Evolutionary conservation across 495 filamentous ascomycete genomes (phyloP).

Genomic region (Annulohypoxylon moriforme): DNA sequence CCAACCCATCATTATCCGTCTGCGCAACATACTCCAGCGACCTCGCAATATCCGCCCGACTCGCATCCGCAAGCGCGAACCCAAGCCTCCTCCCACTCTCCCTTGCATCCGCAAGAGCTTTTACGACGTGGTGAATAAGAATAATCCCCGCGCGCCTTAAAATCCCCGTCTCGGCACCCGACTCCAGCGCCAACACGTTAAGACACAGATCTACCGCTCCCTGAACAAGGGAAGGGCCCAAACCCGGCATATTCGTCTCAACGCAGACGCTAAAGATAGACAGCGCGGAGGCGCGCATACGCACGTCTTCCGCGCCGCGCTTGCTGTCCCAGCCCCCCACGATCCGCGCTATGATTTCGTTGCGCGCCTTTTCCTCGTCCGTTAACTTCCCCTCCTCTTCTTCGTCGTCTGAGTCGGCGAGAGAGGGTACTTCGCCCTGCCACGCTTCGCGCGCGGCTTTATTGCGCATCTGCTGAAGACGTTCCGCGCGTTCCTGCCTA

Average conservation of each 20-base stretch:
- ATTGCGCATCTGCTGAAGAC: constrained; percentile 57
- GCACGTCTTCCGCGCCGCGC: constrained; percentile 76
- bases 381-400: constrained; percentile 60
- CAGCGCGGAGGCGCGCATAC: constrained; percentile 80
- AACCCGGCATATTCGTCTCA: constrained; percentile 75
- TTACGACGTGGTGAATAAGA: constrained; percentile 73
- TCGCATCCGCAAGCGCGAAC: constrained; percentile 71
- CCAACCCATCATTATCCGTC: constrained; percentile 78
- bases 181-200: constrained; percentile 73
- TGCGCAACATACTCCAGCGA: constrained; percentile 73
- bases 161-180: constrained; percentile 71
- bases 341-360: constrained; percentile 69
- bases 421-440: constrained; percentile 62
- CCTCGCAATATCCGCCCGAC: constrained; percentile 70
- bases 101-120: constrained; percentile 69
- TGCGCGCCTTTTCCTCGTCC: constrained; percentile 60
- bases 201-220: constrained; percentile 75
- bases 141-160: constrained; percentile 78
- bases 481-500: constrained; percentile 61
- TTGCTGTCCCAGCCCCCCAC: constrained; percentile 79
- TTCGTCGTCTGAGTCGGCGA: constrained; percentile 60
- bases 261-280: constrained; percentile 75
- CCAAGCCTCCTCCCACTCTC: constrained; percentile 63
- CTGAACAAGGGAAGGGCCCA: constrained; percentile 62
- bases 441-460: constrained; percentile 65